Base-by-base conservation (phyloP, 208 protist species). In the Crithidia acanthocephali region DNA sequence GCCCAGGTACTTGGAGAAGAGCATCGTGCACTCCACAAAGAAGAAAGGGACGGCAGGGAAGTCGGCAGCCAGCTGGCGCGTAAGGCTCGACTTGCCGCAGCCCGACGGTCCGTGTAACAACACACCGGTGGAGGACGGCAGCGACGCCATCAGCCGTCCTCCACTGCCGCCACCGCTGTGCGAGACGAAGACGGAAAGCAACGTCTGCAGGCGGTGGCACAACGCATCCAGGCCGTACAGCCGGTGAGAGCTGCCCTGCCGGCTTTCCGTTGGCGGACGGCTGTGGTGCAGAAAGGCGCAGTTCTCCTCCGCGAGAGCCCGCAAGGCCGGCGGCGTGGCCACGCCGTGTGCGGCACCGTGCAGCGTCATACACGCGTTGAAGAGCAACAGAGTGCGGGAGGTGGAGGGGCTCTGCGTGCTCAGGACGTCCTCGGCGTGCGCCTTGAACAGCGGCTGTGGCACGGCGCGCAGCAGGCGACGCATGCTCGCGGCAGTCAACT, bases 1-100 rank as follows among this genome's bases (percentile, higher is more conserved):
- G 20, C 93, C 93, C 18, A 97, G 80, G 59, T 89, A 97, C 82
- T 93, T 94, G 2, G 87, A 90, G 70, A 96, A 97, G 20, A 97
- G 81, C 20, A 68, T 59, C 16, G 90, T 87, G 77, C 88, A 95
- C 45, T 81, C 69, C 23, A 94, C 87, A 60, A 92, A 83, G 42
- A 83, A 87, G 66, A 90, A 94, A 0, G 70, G 52, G 2, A 84
- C 68, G 13, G 66, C 62, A 22, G 86, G 81, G 48, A 90, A 87
- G 22, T 62, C 56, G 15, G 28, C 8, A 8, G 69, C 68, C 25
- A 91, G 63, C 35, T 80, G 64, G 10, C 75, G 85, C 10, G 78
- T 73, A 20, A 94, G 51, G n/a, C 80, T 74, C 1, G 82, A 94
- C 68, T 95, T 97, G 18, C 90, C 92, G 44, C 88, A 89, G 18